Percentiles rank a stretch among this genome's conserved stretches.
These are phyloP conservation scores for Bolboschoenus planiculmis DNA, from an alignment of 176 grass and related monocot genomes.

Conservation along the genomic window DNA sequence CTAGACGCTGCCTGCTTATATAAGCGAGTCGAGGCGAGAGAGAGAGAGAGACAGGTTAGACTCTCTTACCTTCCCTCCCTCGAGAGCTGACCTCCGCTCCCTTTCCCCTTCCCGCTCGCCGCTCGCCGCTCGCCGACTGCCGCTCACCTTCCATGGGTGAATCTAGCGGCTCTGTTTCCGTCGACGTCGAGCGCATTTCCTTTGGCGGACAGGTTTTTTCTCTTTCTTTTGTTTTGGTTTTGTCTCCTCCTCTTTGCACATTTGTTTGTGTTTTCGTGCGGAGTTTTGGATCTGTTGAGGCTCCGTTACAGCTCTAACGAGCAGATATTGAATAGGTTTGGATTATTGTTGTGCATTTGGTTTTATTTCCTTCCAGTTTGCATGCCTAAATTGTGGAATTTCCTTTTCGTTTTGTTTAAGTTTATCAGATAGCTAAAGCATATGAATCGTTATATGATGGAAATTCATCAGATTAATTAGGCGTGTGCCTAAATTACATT, in stretches of 20 bases:
- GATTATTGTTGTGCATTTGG: background rate
- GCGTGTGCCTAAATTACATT: background rate
- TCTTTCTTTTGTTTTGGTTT: background rate
- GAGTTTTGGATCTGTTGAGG: slow-evolving; percentile 1
- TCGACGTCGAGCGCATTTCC: slow-evolving; percentile 82
- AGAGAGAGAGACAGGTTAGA: slow-evolving; percentile 15
- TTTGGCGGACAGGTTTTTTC: slow-evolving; percentile 80
- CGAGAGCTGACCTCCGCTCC: slow-evolving; percentile 5
- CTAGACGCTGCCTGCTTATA: slow-evolving; percentile 17
- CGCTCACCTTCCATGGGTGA: slow-evolving; percentile 46
- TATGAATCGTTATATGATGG: background rate
- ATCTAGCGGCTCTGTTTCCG: slow-evolving; percentile 75
- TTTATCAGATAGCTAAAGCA: background rate
- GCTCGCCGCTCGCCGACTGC: background rate
- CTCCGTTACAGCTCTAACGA: background rate
- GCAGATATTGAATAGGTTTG: background rate
- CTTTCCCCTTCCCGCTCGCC: background rate
- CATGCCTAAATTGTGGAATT: background rate
- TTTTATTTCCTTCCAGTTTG: background rate
- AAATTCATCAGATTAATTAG: background rate
- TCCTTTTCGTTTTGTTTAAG: background rate
- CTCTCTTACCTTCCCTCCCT: slow-evolving; percentile 3
- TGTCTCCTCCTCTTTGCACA: background rate
- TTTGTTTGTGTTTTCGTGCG: background rate
- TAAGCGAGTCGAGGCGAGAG: background rate